Evolutionary conservation across 768 basidiomycete species (phyloP).

Genomic region (Agrocybe praecox): DNA sequence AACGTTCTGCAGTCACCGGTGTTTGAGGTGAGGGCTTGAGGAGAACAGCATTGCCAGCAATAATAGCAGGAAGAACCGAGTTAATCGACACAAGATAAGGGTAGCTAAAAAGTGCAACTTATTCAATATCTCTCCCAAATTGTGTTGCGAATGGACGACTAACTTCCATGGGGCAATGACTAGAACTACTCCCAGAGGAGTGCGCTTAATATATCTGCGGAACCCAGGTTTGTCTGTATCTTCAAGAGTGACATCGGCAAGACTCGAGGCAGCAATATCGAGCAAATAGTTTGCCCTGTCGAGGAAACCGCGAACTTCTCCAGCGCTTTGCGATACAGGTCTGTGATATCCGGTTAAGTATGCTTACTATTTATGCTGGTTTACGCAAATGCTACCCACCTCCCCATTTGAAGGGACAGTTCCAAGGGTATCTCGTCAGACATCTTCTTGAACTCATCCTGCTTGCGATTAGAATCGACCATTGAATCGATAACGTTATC

Average conservation of each 20-base stretch:
- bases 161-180: conserved; percentile 94
- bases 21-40: conserved; percentile 98
- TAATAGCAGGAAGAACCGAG: conserved; percentile 86
- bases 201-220: conserved; percentile 79
- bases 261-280: conserved; percentile 72
- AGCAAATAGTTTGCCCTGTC: conserved; percentile 86
- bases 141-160: conserved; percentile 24
- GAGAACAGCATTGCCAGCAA: conserved; percentile 89
- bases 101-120: conserved; percentile 49
- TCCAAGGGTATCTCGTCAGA: conserved; percentile 70
- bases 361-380: not conserved
- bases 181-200: conserved; percentile 85
- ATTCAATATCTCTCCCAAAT: no score
- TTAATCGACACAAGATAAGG: conserved; percentile 93
- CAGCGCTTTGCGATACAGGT: conserved; percentile 75
- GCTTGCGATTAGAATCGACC: not conserved
- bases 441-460: conserved; percentile 54
- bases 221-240: conserved; percentile 86
- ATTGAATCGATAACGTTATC: not conserved
- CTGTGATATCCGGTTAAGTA: conserved; percentile 36
- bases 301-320: conserved; percentile 81
- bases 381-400: conserved; percentile 47
- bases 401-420: conserved; percentile 88
- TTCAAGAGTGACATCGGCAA: conserved; percentile 73
- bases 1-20: conserved; percentile 83